phyloP scores from a whole-genome alignment of 75 land plant species.

The Cryptomeria japonica region DNA sequence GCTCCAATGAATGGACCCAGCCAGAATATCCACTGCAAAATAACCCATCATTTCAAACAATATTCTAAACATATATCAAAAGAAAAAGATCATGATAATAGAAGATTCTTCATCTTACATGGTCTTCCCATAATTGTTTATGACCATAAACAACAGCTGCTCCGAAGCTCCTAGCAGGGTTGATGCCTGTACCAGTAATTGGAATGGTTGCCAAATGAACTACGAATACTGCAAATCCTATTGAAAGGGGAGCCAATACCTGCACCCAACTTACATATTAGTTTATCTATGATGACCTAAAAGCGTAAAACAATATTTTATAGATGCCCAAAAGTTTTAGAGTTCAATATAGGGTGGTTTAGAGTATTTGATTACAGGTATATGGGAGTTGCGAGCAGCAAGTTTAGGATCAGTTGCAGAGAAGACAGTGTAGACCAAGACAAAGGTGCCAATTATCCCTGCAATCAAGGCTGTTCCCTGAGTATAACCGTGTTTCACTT shows the following conservation, averaged over 20 bases:
- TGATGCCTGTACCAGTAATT: constrained; percentile 28
- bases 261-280: background rate
- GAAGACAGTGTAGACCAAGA: constrained; percentile 31
- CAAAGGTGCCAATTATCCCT: constrained; percentile 34
- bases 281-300: background rate
- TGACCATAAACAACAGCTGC: constrained; percentile 41
- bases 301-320: background rate
- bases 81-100: background rate
- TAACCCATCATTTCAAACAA: background rate
- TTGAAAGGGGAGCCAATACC: constrained; percentile 45
- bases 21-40: background rate
- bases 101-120: constrained; percentile 26
- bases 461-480: constrained; percentile 16
- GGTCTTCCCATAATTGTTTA: constrained; percentile 31
- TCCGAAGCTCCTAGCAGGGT: constrained; percentile 44
- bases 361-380: constrained; percentile 13
- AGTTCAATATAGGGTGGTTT: background rate
- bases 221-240: constrained; percentile 23
- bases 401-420: constrained; percentile 40
- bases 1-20: background rate
- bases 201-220: constrained; percentile 51
- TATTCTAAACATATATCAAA: no score
- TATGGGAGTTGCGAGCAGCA: constrained; percentile 31
- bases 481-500: constrained; percentile 15
- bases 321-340: background rate